Base-by-base conservation (phyloP, 2,329 filamentous ascomycete species). In the Ceratocystis lukuohia region DNA sequence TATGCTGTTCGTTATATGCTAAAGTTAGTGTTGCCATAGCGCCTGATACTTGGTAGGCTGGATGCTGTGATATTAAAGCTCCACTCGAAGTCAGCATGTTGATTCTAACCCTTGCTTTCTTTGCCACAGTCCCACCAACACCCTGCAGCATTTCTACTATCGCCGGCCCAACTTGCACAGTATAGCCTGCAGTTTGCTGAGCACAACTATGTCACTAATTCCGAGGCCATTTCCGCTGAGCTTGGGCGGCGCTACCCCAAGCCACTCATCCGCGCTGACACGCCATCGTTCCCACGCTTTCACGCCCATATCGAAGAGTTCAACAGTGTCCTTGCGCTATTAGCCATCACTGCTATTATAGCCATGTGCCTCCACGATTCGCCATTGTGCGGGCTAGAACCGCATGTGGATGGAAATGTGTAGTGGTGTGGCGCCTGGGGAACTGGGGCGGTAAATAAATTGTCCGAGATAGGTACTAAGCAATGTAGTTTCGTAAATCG, bases 61-160 rank as follows among this genome's bases (percentile, higher is more conserved):
- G 88, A 71, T 89, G 88, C 70, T 86, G 86, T 0, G 82, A 88
- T 45, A 78, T 91, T 68, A 80, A 77, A 66, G 74, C 82, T 1
- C 80, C 74, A 1, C 76, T 89, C 62, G 77, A 82, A 70, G 76
- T 33, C 77, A 84, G 83, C 84, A 71, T 70, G 78, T 73, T 41
- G 37, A 10, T 41, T 41, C 37, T 10, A 44, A 1, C 2, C 2
- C 25, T 28, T 25, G 44, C 4, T 25, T 15, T 15, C 2, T 44
- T 62, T 10, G 12, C 25, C 56, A 45, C 56, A n/a, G 50, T 22
- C 8, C 8, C 45, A 41, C 50, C 22, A 22, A 48, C 57, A 48
- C 37, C 57, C 10, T 7, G 53, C 50, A 78, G 77, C 65, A 71
- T 82, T 64, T 75, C 78, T 17, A 77, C 83, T 22, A 80, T 22